Percentiles rank a stretch among this genome's conserved stretches.
Conservation (phyloP, 352 stramenopile genomes). For the Phytophthora boehmeriae region DNA sequence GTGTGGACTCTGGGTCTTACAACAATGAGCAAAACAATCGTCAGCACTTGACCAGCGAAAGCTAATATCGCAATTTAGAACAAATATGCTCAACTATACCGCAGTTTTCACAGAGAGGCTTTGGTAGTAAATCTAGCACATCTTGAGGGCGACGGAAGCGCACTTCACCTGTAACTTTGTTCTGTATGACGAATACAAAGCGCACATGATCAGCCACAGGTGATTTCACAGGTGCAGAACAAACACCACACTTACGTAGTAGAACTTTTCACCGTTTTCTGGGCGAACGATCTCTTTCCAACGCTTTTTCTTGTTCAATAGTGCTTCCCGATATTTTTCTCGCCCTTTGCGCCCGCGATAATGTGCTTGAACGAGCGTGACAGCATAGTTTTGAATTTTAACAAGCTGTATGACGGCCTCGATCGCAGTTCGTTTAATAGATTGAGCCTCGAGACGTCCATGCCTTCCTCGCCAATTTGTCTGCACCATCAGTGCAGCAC, state of each 20-base stretch:
- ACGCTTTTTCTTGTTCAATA: conserved; percentile 71
- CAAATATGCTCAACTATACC: conserved; percentile 30
- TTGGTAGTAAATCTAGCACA: conserved; percentile 90
- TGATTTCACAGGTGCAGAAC: neutral
- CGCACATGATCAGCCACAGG: conserved; percentile 4
- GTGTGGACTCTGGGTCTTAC: conserved; percentile 14
- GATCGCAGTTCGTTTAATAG: conserved; percentile 37
- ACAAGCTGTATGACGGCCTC: conserved; percentile 52
- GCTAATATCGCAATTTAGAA: neutral
- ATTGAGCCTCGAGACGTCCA: conserved; percentile 33
- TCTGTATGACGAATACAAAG: conserved; percentile 44
- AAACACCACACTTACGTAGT: conserved; percentile 74
- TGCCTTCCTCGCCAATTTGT: conserved; percentile 51
- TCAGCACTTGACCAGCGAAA: neutral
- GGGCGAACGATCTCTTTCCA: conserved; percentile 93
- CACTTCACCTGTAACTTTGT: conserved; percentile 93
- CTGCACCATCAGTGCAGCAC: conserved; percentile 52
- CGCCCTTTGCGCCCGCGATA: conserved; percentile 78
- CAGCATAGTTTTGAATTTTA: conserved; percentile 67
- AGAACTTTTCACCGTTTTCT: conserved; percentile 82
- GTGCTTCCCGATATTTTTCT: conserved; percentile 53
- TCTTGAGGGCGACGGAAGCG: conserved; percentile 90
- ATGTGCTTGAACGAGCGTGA: conserved; percentile 76
- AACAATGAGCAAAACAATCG: neutral
- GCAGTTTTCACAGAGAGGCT: conserved; percentile 91